Percentiles rank a stretch among this genome's conserved stretches.
Conservation (phyloP, 1,284 basidiomycete species). For the Puccinia polysora region DNA sequence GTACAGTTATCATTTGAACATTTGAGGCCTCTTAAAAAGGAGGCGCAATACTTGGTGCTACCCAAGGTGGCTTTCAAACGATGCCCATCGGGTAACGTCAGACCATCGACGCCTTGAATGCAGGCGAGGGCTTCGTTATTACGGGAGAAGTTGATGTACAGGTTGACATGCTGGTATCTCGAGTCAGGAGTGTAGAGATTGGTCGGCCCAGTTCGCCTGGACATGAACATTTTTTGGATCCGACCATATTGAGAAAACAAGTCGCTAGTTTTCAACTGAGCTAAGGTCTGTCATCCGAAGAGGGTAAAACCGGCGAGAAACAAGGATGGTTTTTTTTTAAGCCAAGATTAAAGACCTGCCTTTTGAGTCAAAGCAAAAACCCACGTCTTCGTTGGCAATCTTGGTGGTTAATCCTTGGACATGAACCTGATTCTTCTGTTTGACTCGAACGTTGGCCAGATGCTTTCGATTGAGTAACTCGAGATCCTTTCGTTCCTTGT, state of each 20-base stretch:
- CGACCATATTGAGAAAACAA: conserved; percentile 99
- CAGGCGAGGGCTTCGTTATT: conserved; percentile 91
- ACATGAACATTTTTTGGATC: conserved; percentile 89
- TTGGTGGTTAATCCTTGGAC: conserved; percentile 86
- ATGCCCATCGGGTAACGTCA: conserved; percentile 69
- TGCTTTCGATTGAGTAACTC: conserved; percentile 80
- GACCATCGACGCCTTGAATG: conserved; percentile 87
- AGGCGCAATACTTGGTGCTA: conserved; percentile 96
- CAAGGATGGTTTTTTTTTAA: neutral
- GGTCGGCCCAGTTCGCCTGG: conserved; percentile 75
- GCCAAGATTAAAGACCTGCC: neutral
- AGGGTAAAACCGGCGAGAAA: neutral
- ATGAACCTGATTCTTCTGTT: conserved; percentile 94
- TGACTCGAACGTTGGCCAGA: conserved; percentile 86
- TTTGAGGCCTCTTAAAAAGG: conserved; percentile 77
- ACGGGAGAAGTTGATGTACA: conserved; percentile 94
- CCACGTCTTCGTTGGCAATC: conserved; percentile 90
- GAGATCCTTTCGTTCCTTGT: conserved; percentile 92
- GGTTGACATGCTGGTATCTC: conserved; percentile 68
- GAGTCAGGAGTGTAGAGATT: conserved; percentile 57
- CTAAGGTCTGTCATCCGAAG: conserved; percentile 66
- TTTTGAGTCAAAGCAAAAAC: conserved; percentile 48
- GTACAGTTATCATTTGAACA: conserved; percentile 87
- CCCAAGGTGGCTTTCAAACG: conserved; percentile 90
- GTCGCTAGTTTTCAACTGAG: conserved; percentile 87